A percentile compares a stretch with the other conserved stretches of the same genome.
phyloP scores from a whole-genome alignment of 2,329 filamentous ascomycete genomes.

The Sordariomycetes sp. region DNA sequence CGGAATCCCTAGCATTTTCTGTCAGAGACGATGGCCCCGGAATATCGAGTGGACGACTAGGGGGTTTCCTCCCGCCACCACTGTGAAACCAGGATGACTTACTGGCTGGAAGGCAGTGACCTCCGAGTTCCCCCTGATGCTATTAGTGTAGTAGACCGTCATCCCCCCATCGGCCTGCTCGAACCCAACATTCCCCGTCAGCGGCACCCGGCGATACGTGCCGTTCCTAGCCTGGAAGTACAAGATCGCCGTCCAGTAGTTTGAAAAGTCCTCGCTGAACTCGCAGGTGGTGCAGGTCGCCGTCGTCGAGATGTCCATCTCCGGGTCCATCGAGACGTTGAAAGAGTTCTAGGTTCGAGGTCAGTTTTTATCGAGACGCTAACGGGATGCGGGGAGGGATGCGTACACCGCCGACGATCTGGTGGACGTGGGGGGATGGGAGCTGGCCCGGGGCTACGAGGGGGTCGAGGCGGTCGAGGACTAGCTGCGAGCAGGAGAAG shows the following conservation, averaged over 20 bases:
- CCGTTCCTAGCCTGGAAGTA: conserved; percentile 23
- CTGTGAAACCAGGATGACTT: conserved; percentile 8
- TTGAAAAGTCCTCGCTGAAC: conserved; percentile 12
- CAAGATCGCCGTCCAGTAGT: conserved; percentile 22
- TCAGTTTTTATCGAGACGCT: no score
- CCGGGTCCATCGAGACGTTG: conserved; percentile 28
- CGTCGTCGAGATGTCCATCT: conserved; percentile 22
- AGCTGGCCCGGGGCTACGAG: conserved; percentile 22
- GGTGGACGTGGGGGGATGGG: conserved; percentile 40
- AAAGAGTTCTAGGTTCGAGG: conserved; percentile 21
- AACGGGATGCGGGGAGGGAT: no score
- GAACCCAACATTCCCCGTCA: conserved; percentile 13
- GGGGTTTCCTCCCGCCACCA: no score
- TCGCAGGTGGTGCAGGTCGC: conserved; percentile 32
- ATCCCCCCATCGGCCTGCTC: conserved; percentile 26
- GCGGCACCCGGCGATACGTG: conserved; percentile 26
- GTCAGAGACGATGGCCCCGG: conserved; percentile 22
- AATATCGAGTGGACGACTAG: no score
- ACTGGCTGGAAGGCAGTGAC: conserved; percentile 18
- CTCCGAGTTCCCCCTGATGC: conserved; percentile 20
- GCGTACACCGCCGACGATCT: conserved; percentile 29
- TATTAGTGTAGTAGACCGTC: conserved; percentile 34
- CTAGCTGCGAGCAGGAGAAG: conserved; percentile 36
- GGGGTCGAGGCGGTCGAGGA: conserved; percentile 22
- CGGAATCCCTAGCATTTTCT: conserved; percentile 25